phyloP scores from a whole-genome alignment of 305 asterid genomes.

The Solanum hybrid region DNA sequence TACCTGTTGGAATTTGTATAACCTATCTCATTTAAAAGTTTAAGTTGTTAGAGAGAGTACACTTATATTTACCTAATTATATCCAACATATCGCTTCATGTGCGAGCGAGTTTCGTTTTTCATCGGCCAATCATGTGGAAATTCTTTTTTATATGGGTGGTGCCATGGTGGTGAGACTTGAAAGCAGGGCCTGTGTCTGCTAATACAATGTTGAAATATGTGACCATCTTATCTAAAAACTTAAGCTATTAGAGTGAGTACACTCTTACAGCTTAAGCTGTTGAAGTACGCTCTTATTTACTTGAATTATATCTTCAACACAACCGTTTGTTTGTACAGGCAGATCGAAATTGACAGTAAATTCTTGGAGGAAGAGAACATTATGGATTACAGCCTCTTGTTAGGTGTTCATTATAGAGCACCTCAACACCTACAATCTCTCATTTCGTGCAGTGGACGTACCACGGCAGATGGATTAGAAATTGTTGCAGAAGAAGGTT shows the following conservation, averaged over 20 bases:
- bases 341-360: conserved; percentile 89
- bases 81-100: background rate
- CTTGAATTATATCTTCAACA: background rate
- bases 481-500: conserved; percentile 92
- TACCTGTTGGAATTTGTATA: background rate
- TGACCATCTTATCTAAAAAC: background rate
- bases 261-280: background rate
- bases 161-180: background rate
- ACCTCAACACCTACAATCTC: conserved; percentile 80
- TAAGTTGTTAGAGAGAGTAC: background rate
- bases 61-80: background rate
- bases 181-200: background rate
- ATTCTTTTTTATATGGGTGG: background rate
- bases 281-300: background rate
- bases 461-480: conserved; percentile 58
- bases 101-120: background rate
- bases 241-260: background rate
- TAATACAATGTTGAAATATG: background rate
- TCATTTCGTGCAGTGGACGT: conserved; percentile 44
- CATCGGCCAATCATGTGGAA: background rate
- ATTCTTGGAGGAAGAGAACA: conserved; percentile 85
- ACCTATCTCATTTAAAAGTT: background rate
- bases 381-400: conserved; percentile 97
- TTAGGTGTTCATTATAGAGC: conserved; percentile 98
- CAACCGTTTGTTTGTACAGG: conserved; percentile 31